Evolutionary conservation across 805 yeast genomes (phyloP).

Genomic region (Spathaspora arborariae): DNA sequence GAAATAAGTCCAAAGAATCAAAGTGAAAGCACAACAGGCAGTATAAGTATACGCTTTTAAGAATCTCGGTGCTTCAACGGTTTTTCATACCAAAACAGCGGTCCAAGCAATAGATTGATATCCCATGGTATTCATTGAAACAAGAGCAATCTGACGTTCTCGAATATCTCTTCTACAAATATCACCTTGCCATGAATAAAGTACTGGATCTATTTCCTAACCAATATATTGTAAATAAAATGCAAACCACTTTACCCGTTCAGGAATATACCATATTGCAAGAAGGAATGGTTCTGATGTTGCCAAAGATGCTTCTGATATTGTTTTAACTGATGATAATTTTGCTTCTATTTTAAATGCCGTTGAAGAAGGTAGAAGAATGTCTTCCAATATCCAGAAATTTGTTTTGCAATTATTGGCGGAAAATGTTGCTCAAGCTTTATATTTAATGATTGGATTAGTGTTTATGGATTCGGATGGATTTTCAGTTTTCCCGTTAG

Average conservation of each 20-base stretch:
- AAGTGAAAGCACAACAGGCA: no score
- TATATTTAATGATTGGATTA: constrained; percentile 66
- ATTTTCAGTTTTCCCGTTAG: constrained; percentile 74
- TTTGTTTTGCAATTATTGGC: constrained; percentile 31
- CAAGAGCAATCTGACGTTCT: constrained; percentile 53
- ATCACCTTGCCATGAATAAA: constrained; percentile 57
- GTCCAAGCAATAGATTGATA: constrained; percentile 55
- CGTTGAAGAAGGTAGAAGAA: constrained; percentile 36
- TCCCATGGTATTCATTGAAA: constrained; percentile 50
- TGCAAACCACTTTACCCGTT: constrained; percentile 60
- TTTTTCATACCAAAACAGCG: constrained; percentile 54
- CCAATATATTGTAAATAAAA: constrained; percentile 57
- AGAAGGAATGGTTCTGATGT: constrained; percentile 91
- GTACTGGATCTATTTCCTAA: constrained; percentile 61
- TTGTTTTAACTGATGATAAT: constrained; percentile 93
- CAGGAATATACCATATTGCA: constrained; percentile 57
- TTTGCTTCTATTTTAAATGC: constrained; percentile 89
- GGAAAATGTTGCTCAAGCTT: constrained; percentile 48
- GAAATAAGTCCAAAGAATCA: no score
- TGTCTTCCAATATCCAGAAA: constrained; percentile 32
- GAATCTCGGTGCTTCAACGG: constrained; percentile 79
- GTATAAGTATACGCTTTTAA: no score
- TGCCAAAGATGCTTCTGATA: constrained; percentile 95
- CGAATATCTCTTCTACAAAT: constrained; percentile 55
- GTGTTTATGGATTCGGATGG: constrained; percentile 62